Evolutionary conservation across 2,329 filamentous ascomycete species (phyloP), one percentile per base, ranked within the genome.

Genomic region (Botryosphaeria dothidea): DNA sequence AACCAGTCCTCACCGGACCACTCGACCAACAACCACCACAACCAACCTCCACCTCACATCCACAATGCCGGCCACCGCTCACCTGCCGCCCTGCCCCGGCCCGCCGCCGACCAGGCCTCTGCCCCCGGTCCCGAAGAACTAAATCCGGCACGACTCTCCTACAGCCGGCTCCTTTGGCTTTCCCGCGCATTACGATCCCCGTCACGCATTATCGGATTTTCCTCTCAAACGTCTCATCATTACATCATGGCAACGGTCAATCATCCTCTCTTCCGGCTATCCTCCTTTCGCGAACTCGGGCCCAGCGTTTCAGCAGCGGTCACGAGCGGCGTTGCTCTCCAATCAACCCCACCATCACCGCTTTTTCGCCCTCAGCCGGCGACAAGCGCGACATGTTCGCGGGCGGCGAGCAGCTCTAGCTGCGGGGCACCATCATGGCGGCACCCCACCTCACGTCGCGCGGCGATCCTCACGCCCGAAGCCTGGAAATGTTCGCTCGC

Each of bases 21-120:
- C 48, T 43, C 27, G 19, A 36, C 29, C 48, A 36, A 51, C 67
- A 31, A 64, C 21, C 36, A 51, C 31, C 25, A 41, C 65, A 4
- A 61, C 62, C 19, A 62, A 56, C 64, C 31, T 31, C 51, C 69
- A 71, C 68, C 68, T 71, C 69, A 71, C 68, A 68, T 71, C 68
- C 74, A 77, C 74, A 73, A 81, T 76, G 74, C 73, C 74, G 71
- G 68, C 69, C 65, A 71, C 73, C 56, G 72, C 79, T 65, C 81
- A 78, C 72, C 78, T 81, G 49, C 80, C 80, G 66, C 80, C 80
- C 34, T 81, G 79, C 75, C 80, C 80, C 45, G 80, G 80, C 64
- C 80, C 80, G 67, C 80, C 80, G 71, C 80, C 80, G 68, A 81
- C 78, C 63, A 75, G 80, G 65, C 80, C 80, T 70, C 74, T 82